Evolutionary conservation across 208 protist species (phyloP).

Genomic region (Endotrypanum monterogeii): DNA sequence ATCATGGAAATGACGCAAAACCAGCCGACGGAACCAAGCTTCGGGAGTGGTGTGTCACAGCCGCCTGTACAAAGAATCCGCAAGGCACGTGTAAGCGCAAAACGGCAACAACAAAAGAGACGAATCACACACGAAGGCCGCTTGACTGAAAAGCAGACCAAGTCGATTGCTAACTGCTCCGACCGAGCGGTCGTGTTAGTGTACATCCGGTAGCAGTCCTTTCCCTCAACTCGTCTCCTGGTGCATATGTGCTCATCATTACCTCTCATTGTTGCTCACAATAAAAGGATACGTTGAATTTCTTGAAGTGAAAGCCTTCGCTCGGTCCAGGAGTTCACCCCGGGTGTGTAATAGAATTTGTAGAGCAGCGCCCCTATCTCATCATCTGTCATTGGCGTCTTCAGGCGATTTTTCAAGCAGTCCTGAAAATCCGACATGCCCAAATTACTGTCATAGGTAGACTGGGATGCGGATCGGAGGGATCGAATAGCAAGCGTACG

Average conservation of each 20-base stretch:
- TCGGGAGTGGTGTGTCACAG: background rate
- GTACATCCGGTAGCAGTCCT: conserved; percentile 8
- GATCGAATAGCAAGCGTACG: conserved; percentile 76
- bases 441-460: conserved; percentile 78
- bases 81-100: background rate
- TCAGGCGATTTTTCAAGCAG: conserved; percentile 56
- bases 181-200: background rate
- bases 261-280: conserved; percentile 29
- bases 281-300: conserved; percentile 55
- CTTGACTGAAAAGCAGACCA: background rate
- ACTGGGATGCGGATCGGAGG: conserved; percentile 54
- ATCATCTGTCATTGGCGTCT: conserved; percentile 63
- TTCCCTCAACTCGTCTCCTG: background rate
- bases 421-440: conserved; percentile 74
- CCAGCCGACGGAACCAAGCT: background rate
- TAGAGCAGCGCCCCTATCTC: conserved; percentile 81
- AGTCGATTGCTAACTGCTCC: background rate
- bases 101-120: background rate
- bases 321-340: conserved; percentile 61
- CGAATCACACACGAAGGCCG: background rate
- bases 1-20: background rate
- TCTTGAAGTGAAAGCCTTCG: conserved; percentile 71
- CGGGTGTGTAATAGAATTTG: conserved; percentile 77
- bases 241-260: background rate
- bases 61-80: background rate